These are phyloP conservation scores for Venustampulla echinocandica DNA, from an alignment of 495 filamentous ascomycete species.

Conservation along the genomic window DNA sequence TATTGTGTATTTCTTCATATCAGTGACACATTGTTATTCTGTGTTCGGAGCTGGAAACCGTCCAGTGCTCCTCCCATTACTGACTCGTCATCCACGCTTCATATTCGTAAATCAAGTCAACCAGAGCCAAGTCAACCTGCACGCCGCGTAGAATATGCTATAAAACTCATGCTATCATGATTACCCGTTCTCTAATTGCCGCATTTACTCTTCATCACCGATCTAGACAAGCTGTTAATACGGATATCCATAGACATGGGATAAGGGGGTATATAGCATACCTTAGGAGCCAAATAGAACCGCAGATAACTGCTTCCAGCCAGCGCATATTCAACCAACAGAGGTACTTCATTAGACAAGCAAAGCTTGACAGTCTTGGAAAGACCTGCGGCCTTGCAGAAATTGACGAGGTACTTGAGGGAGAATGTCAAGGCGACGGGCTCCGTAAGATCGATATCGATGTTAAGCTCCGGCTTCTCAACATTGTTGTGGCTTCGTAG, in stretches of 20 bases:
- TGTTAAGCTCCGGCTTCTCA: constrained; percentile 79
- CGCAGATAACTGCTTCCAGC: constrained; percentile 77
- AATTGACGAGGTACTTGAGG: constrained; percentile 98
- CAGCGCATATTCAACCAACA: constrained; percentile 86
- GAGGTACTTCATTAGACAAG: constrained; percentile 90
- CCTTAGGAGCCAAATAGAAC: constrained; percentile 97
- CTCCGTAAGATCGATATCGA: constrained; percentile 85
- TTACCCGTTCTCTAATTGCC: constrained; percentile 8
- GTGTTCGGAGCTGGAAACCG: no score
- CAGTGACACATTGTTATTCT: no score
- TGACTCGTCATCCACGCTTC: background rate
- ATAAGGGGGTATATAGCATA: background rate
- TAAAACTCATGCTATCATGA: constrained; percentile 17
- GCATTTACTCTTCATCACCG: constrained; percentile 77
- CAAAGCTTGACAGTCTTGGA: constrained; percentile 79
- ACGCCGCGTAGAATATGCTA: constrained; percentile 19
- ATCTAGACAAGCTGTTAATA: constrained; percentile 36
- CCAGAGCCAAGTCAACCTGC: constrained; percentile 14
- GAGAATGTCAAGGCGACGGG: constrained; percentile 95
- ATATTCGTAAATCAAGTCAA: background rate
- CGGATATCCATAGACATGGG: constrained; percentile 28
- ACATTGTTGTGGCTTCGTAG: constrained; percentile 83
- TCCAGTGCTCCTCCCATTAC: no score
- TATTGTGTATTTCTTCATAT: no score
- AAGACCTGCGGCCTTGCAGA: constrained; percentile 92